phyloP scores from a whole-genome alignment of 768 basidiomycete genomes.

The Pleurotus giganteus region DNA sequence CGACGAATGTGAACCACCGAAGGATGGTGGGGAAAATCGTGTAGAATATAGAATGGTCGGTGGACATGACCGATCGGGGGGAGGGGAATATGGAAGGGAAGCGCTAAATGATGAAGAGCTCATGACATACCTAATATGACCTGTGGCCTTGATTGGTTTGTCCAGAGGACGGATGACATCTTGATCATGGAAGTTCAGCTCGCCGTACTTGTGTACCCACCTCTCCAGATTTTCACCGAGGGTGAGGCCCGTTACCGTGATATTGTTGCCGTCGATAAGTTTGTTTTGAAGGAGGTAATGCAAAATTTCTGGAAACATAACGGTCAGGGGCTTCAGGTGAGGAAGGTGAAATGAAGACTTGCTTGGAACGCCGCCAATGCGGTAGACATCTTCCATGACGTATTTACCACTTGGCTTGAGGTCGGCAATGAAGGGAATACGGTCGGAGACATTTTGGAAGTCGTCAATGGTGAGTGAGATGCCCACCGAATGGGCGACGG shows the following conservation, averaged over 20 bases:
- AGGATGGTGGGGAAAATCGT: conserved; percentile 4
- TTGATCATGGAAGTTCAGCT: conserved; percentile 65
- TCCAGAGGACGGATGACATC: conserved; percentile 86
- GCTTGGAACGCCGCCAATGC: conserved; percentile 96
- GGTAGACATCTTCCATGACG: conserved; percentile 97
- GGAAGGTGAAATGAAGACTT: conserved; percentile 12
- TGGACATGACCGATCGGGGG: not conserved
- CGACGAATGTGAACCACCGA: conserved; percentile 13
- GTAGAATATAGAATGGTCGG: conserved; percentile 11
- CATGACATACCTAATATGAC: conserved; percentile 75
- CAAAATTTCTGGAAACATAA: conserved; percentile 61
- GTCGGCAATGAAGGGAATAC: conserved; percentile 91
- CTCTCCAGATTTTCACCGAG: conserved; percentile 90
- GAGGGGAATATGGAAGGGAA: conserved; percentile 8
- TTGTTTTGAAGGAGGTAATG: conserved; percentile 84
- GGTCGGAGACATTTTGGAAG: conserved; percentile 91
- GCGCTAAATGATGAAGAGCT: not conserved
- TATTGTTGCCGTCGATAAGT: conserved; percentile 83
- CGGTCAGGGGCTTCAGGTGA: conserved; percentile 2
- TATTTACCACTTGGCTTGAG: conserved; percentile 97
- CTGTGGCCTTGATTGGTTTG: conserved; percentile 85
- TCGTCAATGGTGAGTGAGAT: conserved; percentile 88
- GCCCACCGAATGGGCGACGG: conserved; percentile 94
- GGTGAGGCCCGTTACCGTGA: conserved; percentile 89
- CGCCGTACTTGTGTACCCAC: conserved; percentile 81